Evolutionary conservation across 345 rosid species (phyloP).

Genomic region (Microthlaspi erraticum): DNA sequence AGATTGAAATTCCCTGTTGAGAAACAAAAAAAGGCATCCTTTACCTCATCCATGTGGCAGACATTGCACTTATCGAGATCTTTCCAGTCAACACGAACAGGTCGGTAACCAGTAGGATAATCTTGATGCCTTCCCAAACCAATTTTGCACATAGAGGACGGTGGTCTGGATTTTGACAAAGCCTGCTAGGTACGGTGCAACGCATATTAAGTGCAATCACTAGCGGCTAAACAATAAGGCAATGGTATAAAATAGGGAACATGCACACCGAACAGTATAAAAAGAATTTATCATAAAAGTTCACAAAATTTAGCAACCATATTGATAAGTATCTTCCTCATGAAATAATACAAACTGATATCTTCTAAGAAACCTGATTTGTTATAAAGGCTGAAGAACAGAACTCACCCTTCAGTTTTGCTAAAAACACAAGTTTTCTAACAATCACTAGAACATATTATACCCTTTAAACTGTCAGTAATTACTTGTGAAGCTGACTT

Average conservation of each 20-base stretch:
- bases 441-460: constrained; percentile 3
- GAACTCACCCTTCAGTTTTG: not conserved
- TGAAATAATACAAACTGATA: too few species aligned
- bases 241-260: constrained; percentile 17
- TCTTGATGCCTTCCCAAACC: constrained; percentile 61
- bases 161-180: constrained; percentile 61
- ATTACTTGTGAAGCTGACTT: constrained; percentile 17
- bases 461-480: constrained; percentile 6
- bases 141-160: constrained; percentile 56
- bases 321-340: constrained; percentile 7
- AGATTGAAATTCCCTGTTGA: not conserved
- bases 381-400: constrained; percentile 1
- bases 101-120: constrained; percentile 80
- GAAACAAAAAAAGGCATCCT: constrained; percentile 25
- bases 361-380: not conserved
- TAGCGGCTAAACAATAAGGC: constrained; percentile 25
- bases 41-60: constrained; percentile 98
- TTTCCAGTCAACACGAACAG: constrained; percentile 96
- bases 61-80: constrained; percentile 97
- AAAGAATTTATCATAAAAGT: not conserved
- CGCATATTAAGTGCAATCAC: constrained; percentile 23
- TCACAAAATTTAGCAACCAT: not conserved
- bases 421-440: not conserved
- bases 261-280: constrained; percentile 2
- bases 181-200: constrained; percentile 54